phyloP scores from a whole-genome alignment of 495 filamentous ascomycete genomes.

The Talaromyces thailandensis region DNA sequence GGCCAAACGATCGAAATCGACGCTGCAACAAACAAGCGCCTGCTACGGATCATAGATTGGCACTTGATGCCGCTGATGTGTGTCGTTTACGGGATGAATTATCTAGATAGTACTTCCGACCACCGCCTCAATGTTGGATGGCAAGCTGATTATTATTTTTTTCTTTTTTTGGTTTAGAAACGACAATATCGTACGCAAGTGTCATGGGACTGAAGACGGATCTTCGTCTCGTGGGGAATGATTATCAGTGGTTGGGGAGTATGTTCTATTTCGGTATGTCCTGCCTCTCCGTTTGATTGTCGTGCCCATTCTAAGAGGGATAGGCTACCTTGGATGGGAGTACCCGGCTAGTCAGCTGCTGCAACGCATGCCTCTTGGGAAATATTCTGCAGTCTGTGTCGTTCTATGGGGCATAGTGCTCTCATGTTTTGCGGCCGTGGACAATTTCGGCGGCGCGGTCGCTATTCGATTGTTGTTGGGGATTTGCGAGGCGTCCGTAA shows the following conservation, averaged over 20 bases:
- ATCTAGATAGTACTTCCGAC: constrained; percentile 43
- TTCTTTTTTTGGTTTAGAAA: constrained; percentile 40
- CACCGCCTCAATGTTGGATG: not conserved
- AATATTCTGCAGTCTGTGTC: constrained; percentile 48
- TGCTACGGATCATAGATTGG: constrained; percentile 50
- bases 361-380: constrained; percentile 48
- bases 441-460: constrained; percentile 38
- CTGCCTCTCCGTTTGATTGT: not conserved
- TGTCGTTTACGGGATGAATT: constrained; percentile 55
- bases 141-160: too few species aligned
- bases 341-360: constrained; percentile 54
- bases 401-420: constrained; percentile 51
- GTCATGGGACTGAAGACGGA: constrained; percentile 52
- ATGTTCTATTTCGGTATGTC: constrained; percentile 52
- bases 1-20: constrained; percentile 44
- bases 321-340: constrained; percentile 55
- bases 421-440: constrained; percentile 43
- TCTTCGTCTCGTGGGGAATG: constrained; percentile 27
- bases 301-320: not conserved
- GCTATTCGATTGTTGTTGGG: constrained; percentile 53
- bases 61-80: constrained; percentile 57
- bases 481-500: constrained; percentile 53
- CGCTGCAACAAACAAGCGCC: constrained; percentile 43
- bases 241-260: constrained; percentile 48
- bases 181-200: constrained; percentile 53